Percentiles rank a stretch among this genome's conserved stretches.
Conservation (phyloP, 2,329 filamentous ascomycete genomes). For the Pseudogymnoascus sp. region DNA sequence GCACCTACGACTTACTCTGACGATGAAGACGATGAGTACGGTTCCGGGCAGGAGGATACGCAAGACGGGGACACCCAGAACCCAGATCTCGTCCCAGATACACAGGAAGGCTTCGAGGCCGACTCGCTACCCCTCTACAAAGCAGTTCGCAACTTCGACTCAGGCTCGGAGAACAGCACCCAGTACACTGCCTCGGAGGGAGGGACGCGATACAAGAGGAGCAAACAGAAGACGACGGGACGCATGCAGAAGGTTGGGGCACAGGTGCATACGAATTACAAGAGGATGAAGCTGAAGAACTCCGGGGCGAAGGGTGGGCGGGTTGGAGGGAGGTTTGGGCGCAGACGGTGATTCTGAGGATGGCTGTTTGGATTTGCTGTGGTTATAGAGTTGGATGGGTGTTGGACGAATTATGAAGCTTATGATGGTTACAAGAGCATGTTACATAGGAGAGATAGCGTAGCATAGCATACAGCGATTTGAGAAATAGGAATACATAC, state of each 20-base stretch:
- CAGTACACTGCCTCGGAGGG: slow-evolving; percentile 30
- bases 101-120: slow-evolving; percentile 11
- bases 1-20: slow-evolving; percentile 25
- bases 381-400: background rate
- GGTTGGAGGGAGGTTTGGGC: slow-evolving; percentile 50
- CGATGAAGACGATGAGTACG: slow-evolving; percentile 29
- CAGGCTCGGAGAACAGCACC: slow-evolving; percentile 21
- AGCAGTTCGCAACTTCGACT: slow-evolving; percentile 27
- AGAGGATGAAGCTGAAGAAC: slow-evolving; percentile 56
- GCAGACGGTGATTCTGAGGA: slow-evolving; percentile 32
- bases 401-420: background rate
- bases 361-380: background rate
- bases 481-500: background rate
- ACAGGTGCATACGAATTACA: slow-evolving; percentile 59
- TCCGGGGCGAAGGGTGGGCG: slow-evolving; percentile 54
- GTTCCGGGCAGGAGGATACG: slow-evolving; percentile 33
- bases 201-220: slow-evolving; percentile 27
- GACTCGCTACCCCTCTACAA: background rate
- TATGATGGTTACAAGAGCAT: background rate
- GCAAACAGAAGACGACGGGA: slow-evolving; percentile 22
- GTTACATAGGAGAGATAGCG: background rate
- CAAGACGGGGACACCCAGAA: slow-evolving; percentile 29
- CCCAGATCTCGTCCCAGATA: slow-evolving; percentile 15
- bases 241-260: slow-evolving; percentile 51
- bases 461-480: background rate